A percentile compares a stretch with the other conserved stretches of the same genome.
These are phyloP conservation scores for Phytopythium montanum DNA, from an alignment of 352 stramenopile species.

Conservation along the genomic window DNA sequence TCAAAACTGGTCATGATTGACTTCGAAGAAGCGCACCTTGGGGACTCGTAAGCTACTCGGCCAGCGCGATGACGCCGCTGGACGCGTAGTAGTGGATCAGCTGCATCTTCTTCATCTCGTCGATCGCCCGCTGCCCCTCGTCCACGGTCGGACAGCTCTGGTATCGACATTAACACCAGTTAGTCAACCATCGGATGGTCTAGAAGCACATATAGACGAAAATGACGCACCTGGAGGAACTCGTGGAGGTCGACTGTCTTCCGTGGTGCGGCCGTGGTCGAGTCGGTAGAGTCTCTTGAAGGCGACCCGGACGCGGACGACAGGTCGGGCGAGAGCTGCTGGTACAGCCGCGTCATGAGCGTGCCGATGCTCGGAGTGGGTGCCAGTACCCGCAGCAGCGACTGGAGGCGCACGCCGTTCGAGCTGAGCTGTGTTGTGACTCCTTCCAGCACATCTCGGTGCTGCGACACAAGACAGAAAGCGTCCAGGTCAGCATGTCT, in stretches of 20 bases:
- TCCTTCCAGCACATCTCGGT: constrained; percentile 45
- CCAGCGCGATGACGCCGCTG: constrained; percentile 66
- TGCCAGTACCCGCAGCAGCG: constrained; percentile 62
- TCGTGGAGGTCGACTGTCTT: constrained; percentile 64
- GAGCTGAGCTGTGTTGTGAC: constrained; percentile 52
- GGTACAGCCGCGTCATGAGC: constrained; percentile 71
- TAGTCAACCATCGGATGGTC: not conserved
- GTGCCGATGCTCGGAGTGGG: constrained; percentile 53
- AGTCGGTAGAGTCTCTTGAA: constrained; percentile 9
- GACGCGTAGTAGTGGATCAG: constrained; percentile 82
- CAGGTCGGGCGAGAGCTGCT: constrained; percentile 49
- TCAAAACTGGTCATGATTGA: constrained; percentile 2
- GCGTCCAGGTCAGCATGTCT: not conserved
- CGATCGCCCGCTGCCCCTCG: constrained; percentile 65
- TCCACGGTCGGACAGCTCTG: constrained; percentile 74
- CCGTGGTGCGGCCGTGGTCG: constrained; percentile 18
- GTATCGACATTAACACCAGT: not conserved
- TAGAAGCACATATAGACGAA: constrained; percentile 1
- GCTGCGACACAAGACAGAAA: constrained; percentile 20
- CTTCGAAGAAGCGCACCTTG: not conserved
- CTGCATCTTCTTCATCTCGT: constrained; percentile 76
- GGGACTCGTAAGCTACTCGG: constrained; percentile 30
- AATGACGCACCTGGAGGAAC: constrained; percentile 59
- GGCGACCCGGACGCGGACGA: constrained; percentile 10
- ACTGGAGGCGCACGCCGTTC: constrained; percentile 49